Conservation (phyloP, 805 yeast genomes). For the Yarrowia phangngaensis region DNA sequence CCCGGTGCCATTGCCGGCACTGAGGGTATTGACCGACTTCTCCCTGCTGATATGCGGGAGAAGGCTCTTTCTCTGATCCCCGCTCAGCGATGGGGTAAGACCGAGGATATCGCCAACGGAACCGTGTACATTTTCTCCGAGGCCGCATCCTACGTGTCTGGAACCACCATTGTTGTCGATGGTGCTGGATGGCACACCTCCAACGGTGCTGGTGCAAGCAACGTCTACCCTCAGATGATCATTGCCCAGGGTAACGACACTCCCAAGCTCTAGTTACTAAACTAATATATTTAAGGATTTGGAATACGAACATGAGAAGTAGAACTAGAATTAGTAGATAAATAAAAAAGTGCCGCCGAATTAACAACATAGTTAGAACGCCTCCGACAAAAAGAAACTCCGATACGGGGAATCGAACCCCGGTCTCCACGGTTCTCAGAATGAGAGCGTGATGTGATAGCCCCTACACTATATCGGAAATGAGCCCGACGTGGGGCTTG, state of each 20-base stretch:
- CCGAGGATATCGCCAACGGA: constrained; percentile 79
- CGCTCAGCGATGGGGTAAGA: constrained; percentile 50
- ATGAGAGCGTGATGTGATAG: constrained; percentile 26
- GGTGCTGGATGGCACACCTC: constrained; percentile 80
- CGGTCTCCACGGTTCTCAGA: constrained; percentile 25
- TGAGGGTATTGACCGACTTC: constrained; percentile 74
- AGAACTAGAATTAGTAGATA: too few relatives aligned
- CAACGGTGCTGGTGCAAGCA: constrained; percentile 10
- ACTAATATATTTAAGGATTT: too few relatives aligned
- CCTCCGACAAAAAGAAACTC: too few relatives aligned
- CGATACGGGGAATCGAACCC: constrained; percentile 26
- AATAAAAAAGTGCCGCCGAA: too few relatives aligned
- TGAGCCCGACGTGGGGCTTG: too few relatives aligned
- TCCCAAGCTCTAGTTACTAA: constrained; percentile 27
- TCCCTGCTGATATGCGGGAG: constrained; percentile 43
- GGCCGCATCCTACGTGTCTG: constrained; percentile 74
- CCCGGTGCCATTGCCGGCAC: constrained; percentile 89
- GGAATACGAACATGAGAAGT: too few relatives aligned
- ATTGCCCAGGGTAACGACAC: constrained; percentile 27
- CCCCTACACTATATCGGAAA: constrained; percentile 26
- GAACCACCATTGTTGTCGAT: constrained; percentile 77
- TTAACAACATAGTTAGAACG: too few relatives aligned
- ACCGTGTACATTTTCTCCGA: constrained; percentile 81
- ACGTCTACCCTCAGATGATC: constrained; percentile 26
- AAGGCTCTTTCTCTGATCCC: constrained; percentile 53